Conservation (phyloP, 805 yeast genomes). For the Saccharomyces kudriavzevii region DNA sequence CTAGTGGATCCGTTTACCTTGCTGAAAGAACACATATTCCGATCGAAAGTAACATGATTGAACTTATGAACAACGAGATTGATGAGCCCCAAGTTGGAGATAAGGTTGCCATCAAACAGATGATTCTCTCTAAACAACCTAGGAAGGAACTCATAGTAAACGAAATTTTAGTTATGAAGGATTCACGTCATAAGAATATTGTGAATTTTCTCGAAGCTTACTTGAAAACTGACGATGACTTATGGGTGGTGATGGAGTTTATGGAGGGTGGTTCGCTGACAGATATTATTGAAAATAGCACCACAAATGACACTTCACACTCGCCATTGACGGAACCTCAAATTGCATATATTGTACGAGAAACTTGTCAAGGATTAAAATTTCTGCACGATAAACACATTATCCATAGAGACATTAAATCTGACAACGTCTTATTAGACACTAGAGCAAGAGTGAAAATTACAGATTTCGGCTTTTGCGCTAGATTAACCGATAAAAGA, state of each 20-base stretch:
- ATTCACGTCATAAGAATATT: slow-evolving; percentile 86
- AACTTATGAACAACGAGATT: slow-evolving; percentile 9
- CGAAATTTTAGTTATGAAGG: slow-evolving; percentile 95
- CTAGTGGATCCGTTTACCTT: slow-evolving; percentile 88
- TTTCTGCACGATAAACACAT: slow-evolving; percentile 87
- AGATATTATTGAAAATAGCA: slow-evolving; percentile 88
- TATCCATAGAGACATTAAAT: slow-evolving; percentile 93
- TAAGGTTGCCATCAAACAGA: slow-evolving; percentile 92
- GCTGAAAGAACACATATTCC: slow-evolving; percentile 54
- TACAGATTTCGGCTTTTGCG: slow-evolving; percentile 97
- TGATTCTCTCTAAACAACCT: slow-evolving; percentile 86
- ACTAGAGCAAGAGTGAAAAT: slow-evolving; percentile 79
- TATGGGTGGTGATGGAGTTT: slow-evolving; percentile 99
- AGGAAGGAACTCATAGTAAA: slow-evolving; percentile 91
- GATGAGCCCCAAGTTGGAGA: slow-evolving; percentile 35
- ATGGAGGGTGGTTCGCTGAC: slow-evolving; percentile 99
- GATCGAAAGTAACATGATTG: slow-evolving; percentile 13
- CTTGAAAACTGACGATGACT: slow-evolving; percentile 64
- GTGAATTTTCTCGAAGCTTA: slow-evolving; percentile 92
- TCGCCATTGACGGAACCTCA: slow-evolving; percentile 67
- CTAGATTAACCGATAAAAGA: slow-evolving; percentile 75
- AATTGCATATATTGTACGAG: slow-evolving; percentile 84
- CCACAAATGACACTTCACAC: slow-evolving; percentile 32
- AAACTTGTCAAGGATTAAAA: slow-evolving; percentile 83
- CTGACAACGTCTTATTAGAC: slow-evolving; percentile 86